phyloP scores from a whole-genome alignment of 345 rosid species.

The Camelina sativa region DNA sequence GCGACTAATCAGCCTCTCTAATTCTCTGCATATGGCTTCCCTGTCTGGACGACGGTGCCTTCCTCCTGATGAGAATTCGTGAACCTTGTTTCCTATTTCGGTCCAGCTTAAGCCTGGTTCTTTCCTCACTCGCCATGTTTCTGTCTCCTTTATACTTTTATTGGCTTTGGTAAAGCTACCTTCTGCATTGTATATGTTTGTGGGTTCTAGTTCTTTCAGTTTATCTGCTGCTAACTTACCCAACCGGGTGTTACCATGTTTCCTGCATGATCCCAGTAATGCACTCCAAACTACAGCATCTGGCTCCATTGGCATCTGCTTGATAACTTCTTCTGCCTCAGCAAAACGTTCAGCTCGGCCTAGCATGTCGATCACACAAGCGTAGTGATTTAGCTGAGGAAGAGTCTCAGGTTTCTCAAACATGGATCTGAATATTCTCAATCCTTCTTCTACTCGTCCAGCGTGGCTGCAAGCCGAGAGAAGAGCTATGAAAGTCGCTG shows the following conservation, averaged over 20 bases:
- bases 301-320: constrained; percentile 76
- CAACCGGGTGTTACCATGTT: constrained; percentile 66
- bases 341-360: constrained; percentile 74
- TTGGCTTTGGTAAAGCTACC: constrained; percentile 76
- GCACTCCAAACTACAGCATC: constrained; percentile 92
- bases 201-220: constrained; percentile 66
- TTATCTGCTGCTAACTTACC: constrained; percentile 68
- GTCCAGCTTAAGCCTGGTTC: constrained; percentile 95
- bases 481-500: constrained; percentile 77
- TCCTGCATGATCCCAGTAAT: constrained; percentile 76
- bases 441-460: constrained; percentile 80
- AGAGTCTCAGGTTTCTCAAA: constrained; percentile 47
- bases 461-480: constrained; percentile 91
- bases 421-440: constrained; percentile 66
- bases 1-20: constrained; percentile 55
- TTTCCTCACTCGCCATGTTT: constrained; percentile 61
- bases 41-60: constrained; percentile 63
- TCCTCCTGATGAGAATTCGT: constrained; percentile 85
- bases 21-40: constrained; percentile 56
- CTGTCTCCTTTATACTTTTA: constrained; percentile 65
- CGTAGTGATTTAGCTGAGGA: constrained; percentile 85
- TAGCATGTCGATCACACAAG: constrained; percentile 81
- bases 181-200: constrained; percentile 67
- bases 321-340: constrained; percentile 68
- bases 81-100: constrained; percentile 65